Conservation (phyloP, 1,284 basidiomycete genomes). For the Phaffia rhodozyma region DNA sequence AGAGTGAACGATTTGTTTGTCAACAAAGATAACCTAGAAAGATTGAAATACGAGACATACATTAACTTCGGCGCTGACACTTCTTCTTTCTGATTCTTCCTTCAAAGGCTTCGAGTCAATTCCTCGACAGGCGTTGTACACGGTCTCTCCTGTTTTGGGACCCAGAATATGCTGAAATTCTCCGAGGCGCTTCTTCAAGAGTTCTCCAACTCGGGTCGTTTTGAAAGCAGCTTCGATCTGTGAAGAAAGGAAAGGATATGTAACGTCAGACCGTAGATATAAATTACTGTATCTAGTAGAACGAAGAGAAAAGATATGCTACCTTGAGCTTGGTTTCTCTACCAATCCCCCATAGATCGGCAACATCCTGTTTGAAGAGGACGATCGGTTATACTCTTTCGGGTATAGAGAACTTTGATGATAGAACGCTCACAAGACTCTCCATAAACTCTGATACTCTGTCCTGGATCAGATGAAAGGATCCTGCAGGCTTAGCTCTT, state of each 20-base stretch:
- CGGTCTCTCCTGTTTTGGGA: constrained; percentile 64
- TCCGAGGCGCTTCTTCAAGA: constrained; percentile 50
- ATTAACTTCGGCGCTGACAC: constrained; percentile 83
- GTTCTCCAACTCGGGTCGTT: constrained; percentile 54
- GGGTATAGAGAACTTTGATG: no score
- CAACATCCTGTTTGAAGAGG: constrained; percentile 65
- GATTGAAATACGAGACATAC: constrained; percentile 39
- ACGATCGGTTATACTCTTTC: no score
- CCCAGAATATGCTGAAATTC: constrained; percentile 63
- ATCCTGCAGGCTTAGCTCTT: constrained; percentile 76
- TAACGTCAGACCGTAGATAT: no score
- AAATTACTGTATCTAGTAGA: background rate
- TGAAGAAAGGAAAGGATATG: constrained; percentile 6
- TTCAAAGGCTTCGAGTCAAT: constrained; percentile 68
- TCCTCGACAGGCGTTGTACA: constrained; percentile 73
- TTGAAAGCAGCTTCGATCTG: constrained; percentile 57
- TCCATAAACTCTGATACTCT: constrained; percentile 43
- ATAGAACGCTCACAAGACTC: no score
- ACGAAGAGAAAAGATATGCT: background rate
- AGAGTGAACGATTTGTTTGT: constrained; percentile 14
- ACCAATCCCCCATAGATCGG: constrained; percentile 81
- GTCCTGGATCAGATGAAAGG: constrained; percentile 54
- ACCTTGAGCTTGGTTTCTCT: constrained; percentile 59
- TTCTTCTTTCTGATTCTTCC: constrained; percentile 69
- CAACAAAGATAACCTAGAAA: background rate